A percentile compares a stretch with the other conserved stretches of the same genome.
These are phyloP conservation scores for Cladosporium colombiae DNA, from an alignment of 2,329 filamentous ascomycete species.

Conservation along the genomic window DNA sequence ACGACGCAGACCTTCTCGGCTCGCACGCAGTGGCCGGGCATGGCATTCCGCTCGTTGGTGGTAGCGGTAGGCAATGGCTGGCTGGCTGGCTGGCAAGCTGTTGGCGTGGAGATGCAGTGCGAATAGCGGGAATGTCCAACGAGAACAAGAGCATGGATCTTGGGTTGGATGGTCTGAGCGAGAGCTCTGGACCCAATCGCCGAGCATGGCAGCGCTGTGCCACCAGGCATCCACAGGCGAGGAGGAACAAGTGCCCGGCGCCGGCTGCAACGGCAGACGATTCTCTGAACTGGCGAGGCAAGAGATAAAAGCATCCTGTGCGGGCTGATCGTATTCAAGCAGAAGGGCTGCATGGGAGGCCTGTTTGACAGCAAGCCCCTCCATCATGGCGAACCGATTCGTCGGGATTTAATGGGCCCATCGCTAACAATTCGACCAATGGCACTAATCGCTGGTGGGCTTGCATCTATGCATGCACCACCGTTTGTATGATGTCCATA, in stretches of 20 bases:
- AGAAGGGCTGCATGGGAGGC: slow-evolving; percentile 16
- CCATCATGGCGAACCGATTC: slow-evolving; percentile 14
- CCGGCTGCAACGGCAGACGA: slow-evolving; percentile 18
- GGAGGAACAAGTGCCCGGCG: slow-evolving; percentile 12
- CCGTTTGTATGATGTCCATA: slow-evolving; percentile 12
- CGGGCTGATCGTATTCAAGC: not conserved
- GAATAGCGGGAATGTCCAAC: slow-evolving; percentile 17
- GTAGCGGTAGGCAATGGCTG: slow-evolving; percentile 18
- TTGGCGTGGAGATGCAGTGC: slow-evolving; percentile 21
- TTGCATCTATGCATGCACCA: slow-evolving; percentile 13
- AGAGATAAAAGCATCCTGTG: not conserved
- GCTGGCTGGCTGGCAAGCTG: slow-evolving; percentile 10
- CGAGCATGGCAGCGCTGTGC: slow-evolving; percentile 10
- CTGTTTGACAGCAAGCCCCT: slow-evolving; percentile 16
- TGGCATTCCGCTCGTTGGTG: slow-evolving; percentile 18
- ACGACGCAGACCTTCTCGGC: slow-evolving; percentile 17
- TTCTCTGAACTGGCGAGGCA: not conserved
- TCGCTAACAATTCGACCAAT: slow-evolving; percentile 3
- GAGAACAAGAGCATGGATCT: not conserved
- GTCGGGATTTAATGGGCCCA: slow-evolving; percentile 12
- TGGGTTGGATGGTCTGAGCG: slow-evolving; percentile 9
- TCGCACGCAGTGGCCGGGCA: slow-evolving; percentile 21
- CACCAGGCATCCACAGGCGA: slow-evolving; percentile 19
- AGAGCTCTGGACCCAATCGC: slow-evolving; percentile 15
- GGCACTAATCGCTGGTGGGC: slow-evolving; percentile 10